Percentiles rank a stretch among this genome's conserved stretches.
Conservation (phyloP, 176 grass and related monocot genomes). For the Bothriochloa decipiens region DNA sequence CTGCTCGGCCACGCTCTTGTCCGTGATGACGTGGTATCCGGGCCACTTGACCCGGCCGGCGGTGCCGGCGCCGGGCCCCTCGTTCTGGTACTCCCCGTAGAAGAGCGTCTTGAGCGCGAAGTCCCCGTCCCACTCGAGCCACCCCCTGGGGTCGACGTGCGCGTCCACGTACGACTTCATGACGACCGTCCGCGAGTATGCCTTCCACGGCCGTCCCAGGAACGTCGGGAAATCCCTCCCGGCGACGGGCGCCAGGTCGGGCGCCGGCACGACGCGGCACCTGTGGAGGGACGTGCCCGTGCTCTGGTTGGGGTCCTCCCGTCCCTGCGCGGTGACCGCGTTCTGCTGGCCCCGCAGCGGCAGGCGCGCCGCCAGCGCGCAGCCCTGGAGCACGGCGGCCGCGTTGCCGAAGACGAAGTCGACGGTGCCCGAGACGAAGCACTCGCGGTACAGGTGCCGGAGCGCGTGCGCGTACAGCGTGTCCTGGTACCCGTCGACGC, state of each 20-base stretch:
- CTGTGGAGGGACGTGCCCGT: constrained; percentile 57
- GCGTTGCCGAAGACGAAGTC: constrained; percentile 79
- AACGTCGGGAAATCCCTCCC: constrained; percentile 35
- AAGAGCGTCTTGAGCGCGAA: constrained; percentile 59
- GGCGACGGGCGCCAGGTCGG: constrained; percentile 50
- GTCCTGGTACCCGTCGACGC: constrained; percentile 49
- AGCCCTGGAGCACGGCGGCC: constrained; percentile 52
- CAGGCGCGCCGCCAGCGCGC: constrained; percentile 50
- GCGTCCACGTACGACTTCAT: constrained; percentile 50
- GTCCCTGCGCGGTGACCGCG: constrained; percentile 67
- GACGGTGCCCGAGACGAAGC: constrained; percentile 61
- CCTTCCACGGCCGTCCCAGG: constrained; percentile 70
- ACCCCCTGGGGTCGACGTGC: constrained; percentile 51
- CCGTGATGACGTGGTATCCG: constrained; percentile 60
- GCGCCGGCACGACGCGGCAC: constrained; percentile 56
- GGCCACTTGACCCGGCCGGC: constrained; percentile 51
- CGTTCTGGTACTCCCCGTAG: constrained; percentile 65
- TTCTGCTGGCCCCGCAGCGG: constrained; percentile 56
- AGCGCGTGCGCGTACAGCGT: constrained; percentile 60
- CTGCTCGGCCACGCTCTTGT: constrained; percentile 44
- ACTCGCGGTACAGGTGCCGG: constrained; percentile 60
- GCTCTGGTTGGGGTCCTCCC: constrained; percentile 73
- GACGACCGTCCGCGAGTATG: constrained; percentile 65
- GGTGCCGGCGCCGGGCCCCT: constrained; percentile 49
- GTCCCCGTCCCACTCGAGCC: constrained; percentile 65